Conservation (phyloP, 352 stramenopile species). For the Thalassiosira delicatula region DNA sequence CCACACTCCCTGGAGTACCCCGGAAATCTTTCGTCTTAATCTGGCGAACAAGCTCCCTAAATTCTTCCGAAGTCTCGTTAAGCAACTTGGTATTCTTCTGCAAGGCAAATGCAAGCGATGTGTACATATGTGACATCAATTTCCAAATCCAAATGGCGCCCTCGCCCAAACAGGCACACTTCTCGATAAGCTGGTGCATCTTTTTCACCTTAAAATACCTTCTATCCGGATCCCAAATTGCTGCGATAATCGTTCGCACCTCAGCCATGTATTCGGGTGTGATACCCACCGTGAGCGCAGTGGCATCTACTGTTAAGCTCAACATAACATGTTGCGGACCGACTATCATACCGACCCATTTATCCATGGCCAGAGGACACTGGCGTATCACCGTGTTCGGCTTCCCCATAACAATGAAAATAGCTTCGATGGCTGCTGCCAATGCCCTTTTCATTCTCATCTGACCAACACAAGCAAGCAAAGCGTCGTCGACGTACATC, state of each 20-base stretch:
- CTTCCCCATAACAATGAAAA: constrained; percentile 44
- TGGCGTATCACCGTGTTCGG: background rate
- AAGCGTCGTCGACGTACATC: constrained; percentile 44
- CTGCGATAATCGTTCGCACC: background rate
- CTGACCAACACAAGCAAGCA: background rate
- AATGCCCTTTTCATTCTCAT: constrained; percentile 1
- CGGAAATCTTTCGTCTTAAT: background rate
- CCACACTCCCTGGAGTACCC: no score
- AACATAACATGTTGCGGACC: background rate
- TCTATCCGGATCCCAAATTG: background rate
- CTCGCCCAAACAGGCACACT: constrained; percentile 4
- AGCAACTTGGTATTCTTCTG: background rate
- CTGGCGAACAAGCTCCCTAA: background rate
- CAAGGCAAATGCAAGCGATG: constrained; percentile 2
- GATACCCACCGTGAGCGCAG: constrained; percentile 20
- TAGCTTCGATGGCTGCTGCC: constrained; percentile 35
- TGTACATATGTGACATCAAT: constrained; percentile 16
- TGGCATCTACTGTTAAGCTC: constrained; percentile 20
- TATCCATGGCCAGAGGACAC: constrained; percentile 43
- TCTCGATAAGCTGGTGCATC: background rate
- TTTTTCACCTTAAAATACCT: background rate
- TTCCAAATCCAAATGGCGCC: constrained; percentile 9
- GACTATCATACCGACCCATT: constrained; percentile 33
- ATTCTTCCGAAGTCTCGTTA: background rate
- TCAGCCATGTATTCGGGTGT: constrained; percentile 31